Base-by-base conservation (phyloP, 2,329 filamentous ascomycete species). In the Sporothrix humicola region DNA sequence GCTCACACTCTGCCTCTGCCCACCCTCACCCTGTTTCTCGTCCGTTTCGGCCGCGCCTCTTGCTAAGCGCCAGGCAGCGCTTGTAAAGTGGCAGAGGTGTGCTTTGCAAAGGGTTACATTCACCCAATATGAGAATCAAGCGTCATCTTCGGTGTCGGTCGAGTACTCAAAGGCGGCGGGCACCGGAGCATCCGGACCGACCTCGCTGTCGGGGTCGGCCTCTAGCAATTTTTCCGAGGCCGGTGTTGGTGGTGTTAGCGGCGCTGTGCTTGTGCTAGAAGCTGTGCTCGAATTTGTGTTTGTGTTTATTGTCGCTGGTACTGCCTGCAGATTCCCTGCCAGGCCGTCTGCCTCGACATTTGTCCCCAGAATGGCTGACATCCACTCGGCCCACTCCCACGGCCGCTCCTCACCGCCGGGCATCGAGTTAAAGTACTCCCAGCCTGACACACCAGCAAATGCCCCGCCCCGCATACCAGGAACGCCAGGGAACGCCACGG, bases 361-460 rank as follows among this genome's bases (percentile, higher is more conserved):
- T 6, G 71, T 48, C n/a, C 76, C 78, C 75, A 82, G 77, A 73
- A 81, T 74, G 71, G 75, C 79, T 0, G 88, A 88, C 85, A 95
- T 90, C 73, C 85, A 86, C 63, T 86, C 86, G 0, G 91, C 91
- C 93, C 93, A 95, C 77, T 92, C 87, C 91, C 91, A 93, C 1
- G 91, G 91, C 73, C 84, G 82, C 44, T 85, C 84, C 68, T 81
- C 81, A 31, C 86, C 89, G 1, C 89, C 89, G 0, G 91, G 90
- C 72, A 89, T 80, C 61, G 88, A 86, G 81, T 94, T 94, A 82
- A 93, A 95, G 79, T 94, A 95, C 81, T 96, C 93, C 93, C 93
- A 95, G 2, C 92, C 92, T 90, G 94, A 94, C 0, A 95, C 90
- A 0, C 93, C 93, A 1, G 92, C 93, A 79, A 95, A 94, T 15